Evolutionary conservation across 306 rosid species (phyloP).

Genomic region (Acacia crassicarpa): DNA sequence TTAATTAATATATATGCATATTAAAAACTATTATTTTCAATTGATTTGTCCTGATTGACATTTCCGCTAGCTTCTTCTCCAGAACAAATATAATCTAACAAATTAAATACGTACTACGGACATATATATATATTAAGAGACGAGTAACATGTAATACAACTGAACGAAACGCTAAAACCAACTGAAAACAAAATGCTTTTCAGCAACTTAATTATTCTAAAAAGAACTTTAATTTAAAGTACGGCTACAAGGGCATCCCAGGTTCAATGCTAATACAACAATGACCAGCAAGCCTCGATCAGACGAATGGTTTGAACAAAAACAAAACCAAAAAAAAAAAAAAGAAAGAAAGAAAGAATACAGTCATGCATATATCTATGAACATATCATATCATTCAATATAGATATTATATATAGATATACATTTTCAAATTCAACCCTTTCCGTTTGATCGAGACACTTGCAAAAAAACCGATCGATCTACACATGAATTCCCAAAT

Average conservation of each 20-base stretch:
- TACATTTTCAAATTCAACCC: conserved; percentile 38
- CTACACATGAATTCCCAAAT: conserved; percentile 27
- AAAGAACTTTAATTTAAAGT: background rate
- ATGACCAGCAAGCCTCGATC: conserved; percentile 16
- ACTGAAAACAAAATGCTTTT: background rate
- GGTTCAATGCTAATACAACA: background rate
- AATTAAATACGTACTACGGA: background rate
- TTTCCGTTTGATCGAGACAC: conserved; percentile 20
- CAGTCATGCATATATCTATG: background rate
- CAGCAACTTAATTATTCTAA: background rate
- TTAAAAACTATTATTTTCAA: background rate
- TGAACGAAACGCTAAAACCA: background rate
- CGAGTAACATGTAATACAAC: background rate
- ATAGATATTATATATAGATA: conserved; percentile 15
- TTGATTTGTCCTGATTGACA: background rate
- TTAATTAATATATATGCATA: too few species aligned
- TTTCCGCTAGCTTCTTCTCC: background rate
- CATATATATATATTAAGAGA: background rate
- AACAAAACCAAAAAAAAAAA: too few species aligned
- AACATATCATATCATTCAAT: background rate
- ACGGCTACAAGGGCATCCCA: background rate
- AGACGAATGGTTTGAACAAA: background rate
- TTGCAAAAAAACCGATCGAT: conserved; percentile 5
- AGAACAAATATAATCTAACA: background rate
- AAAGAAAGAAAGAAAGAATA: background rate